Evolutionary conservation across 2,329 filamentous ascomycete species (phyloP), one percentile per base, ranked within the genome.

Genomic region (Fusarium fracticaudum): DNA sequence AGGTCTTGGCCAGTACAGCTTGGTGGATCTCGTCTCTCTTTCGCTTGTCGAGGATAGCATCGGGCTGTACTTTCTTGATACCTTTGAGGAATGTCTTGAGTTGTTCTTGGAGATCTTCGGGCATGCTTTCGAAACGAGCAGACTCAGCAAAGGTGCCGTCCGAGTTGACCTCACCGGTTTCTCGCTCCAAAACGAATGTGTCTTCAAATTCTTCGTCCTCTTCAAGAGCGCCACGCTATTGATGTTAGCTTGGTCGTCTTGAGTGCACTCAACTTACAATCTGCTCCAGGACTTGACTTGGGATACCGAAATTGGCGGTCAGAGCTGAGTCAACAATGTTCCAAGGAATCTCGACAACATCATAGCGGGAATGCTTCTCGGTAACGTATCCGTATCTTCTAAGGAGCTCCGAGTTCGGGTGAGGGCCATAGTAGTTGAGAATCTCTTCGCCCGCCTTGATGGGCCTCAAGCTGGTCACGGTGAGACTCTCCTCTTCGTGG

Each of bases 331-430:
- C 82, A 29, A 96, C 86, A 14, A 90, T 77, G 0, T 86, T 84
- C 84, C 92, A 90, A 0, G 92, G 86, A 40, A 98, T 83, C 80
- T 98, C 95, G 2, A 94, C 92, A 2, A 97, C 94, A 76, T 98
- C 94, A 81, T 95, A 94, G 45, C 91, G 87, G 15, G 90, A 85
- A 77, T 98, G 95, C 73, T 91, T 92, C 35, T 89, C 84, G 0
- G 94, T 96, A n/a, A 95, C 90, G 78, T 97, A 98, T 24, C 95
- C 95, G 76, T 98, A 97, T 20, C 95, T 88, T 41, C 95, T 88
- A 17, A 98, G 87, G 13, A 98, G 86, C 79, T 98, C 95, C 2
- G 93, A 92, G 67, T 93, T 93, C 15, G 94, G 93, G 7, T 97
- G 89, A 11, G 94, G 91, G 0, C 95, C 95, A 75, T 97, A 97